Conservation (phyloP, 2,329 filamentous ascomycete species). For the Diaporthe humulicola region DNA sequence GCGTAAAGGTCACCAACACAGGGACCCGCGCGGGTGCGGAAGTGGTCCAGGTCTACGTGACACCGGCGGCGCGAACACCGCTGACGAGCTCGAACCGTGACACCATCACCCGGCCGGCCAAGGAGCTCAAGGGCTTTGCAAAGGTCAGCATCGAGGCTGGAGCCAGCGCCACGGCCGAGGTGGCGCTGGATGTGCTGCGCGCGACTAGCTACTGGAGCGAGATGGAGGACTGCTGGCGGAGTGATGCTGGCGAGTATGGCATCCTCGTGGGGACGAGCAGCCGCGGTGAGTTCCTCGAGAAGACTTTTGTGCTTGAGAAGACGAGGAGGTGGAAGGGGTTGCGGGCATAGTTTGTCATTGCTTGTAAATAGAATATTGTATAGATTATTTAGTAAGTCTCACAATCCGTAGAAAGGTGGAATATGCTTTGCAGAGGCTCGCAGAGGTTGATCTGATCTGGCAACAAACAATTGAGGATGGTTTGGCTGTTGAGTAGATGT, state of each 20-base stretch:
- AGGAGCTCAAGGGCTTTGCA: constrained; percentile 59
- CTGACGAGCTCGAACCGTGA: constrained; percentile 40
- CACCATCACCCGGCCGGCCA: constrained; percentile 51
- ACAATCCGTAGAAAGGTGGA: neutral
- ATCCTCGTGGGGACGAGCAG: constrained; percentile 53
- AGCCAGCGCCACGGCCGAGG: constrained; percentile 48
- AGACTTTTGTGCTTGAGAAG: neutral
- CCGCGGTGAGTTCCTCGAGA: constrained; percentile 36
- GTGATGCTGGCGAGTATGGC: constrained; percentile 53
- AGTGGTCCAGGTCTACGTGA: constrained; percentile 50
- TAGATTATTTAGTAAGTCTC: no score
- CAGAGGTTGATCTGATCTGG: neutral
- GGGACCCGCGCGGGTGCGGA: constrained; percentile 45
- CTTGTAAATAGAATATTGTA: neutral
- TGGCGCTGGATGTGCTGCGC: constrained; percentile 50
- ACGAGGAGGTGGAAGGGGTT: constrained; percentile 14
- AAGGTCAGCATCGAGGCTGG: constrained; percentile 56
- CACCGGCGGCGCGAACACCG: constrained; percentile 43
- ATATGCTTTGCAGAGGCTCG: no score
- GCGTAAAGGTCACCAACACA: constrained; percentile 61
- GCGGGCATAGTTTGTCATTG: neutral
- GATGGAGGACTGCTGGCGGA: constrained; percentile 53
- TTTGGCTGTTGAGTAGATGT: neutral
- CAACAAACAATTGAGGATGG: neutral
- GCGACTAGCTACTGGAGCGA: constrained; percentile 58